Evolutionary conservation across 352 stramenopile species (phyloP), one percentile per base, ranked within the genome.

Genomic region (Phytophthora macrochlamydospora): DNA sequence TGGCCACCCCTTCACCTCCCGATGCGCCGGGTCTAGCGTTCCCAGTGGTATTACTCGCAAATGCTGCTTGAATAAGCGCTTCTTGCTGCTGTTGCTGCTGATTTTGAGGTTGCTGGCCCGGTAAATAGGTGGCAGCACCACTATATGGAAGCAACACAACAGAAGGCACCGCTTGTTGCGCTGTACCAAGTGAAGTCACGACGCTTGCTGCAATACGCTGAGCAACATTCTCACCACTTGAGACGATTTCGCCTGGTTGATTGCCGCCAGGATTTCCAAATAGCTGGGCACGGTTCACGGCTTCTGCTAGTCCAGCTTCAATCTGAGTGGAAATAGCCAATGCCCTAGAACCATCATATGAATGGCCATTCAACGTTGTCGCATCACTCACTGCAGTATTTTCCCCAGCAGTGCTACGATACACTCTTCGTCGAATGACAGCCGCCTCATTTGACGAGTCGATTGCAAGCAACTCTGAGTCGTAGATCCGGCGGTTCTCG

Each of bases 401-500:
- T 38, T 54, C 51, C n/a, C 56, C 65, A 56, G 55, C 5, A 38
- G 45, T n/a, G 18, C 24, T 13, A 8, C 38, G 30, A 0, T 59
- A 42, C 18, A 65, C 32, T 42, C 65, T 77, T 13, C 43, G 67
- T 18, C 73, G 74, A 14, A 76, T 38, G 14, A 83, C 59, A 32
- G 44, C 49, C 7, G 57, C 53, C 38, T 68, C 75, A 29, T 62
- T 85, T 14, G 69, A 74, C 32, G 74, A 63, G 45, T 90, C 76
- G 31, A 93, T 92, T 8, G 73, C 59, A 5, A 93, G 76, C 4
- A 93, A 57, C 12, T 91, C 79, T 0, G 79, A 81, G 57, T 93
- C 79, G 53, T 92, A 93, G 50, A 93, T 93, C 7, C 85, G 79
- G 2, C 85, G 83, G 38, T 93, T 93, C 51, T 91, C 81, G 53